Evolutionary conservation across 352 stramenopile species (phyloP).

Genomic region (Discostella stelligera): DNA sequence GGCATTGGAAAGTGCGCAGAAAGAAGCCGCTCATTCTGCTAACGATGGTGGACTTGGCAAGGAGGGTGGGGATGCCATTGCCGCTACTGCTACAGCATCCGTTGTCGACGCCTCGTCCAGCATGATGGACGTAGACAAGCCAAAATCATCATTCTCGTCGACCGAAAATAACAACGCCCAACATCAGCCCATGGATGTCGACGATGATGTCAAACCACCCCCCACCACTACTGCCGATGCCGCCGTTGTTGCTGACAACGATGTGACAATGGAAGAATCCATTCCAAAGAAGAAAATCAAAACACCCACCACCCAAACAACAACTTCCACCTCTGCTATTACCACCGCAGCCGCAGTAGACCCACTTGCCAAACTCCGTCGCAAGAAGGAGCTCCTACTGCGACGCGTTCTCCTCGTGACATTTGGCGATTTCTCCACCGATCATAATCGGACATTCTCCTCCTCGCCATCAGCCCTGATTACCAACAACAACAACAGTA

Average conservation of each 20-base stretch:
- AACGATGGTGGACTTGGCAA: background rate
- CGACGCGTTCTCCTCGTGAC: conserved; percentile 59
- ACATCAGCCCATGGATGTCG: conserved; percentile 28
- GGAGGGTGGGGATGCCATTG: conserved; percentile 2
- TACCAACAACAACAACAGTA: no score
- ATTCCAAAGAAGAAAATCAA: conserved; percentile 40
- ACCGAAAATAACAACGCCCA: background rate
- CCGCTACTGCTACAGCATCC: background rate
- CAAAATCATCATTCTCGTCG: background rate
- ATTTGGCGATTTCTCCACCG: conserved; percentile 23
- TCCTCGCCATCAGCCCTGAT: no score
- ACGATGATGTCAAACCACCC: conserved; percentile 19
- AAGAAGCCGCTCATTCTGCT: conserved; percentile 4
- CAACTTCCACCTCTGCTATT: conserved; percentile 1
- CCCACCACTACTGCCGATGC: background rate
- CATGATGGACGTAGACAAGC: conserved; percentile 23
- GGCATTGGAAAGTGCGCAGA: conserved; percentile 41
- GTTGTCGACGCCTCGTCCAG: conserved; percentile 1
- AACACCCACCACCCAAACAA: background rate
- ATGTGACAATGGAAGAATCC: conserved; percentile 11
- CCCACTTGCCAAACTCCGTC: conserved; percentile 57
- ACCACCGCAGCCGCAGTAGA: conserved; percentile 24
- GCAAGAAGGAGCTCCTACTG: conserved; percentile 67
- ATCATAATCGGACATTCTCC: conserved; percentile 8
- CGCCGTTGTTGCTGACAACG: background rate